Percentiles rank a stretch among this genome's conserved stretches.
Evolutionary conservation across 2,329 filamentous ascomycete species (phyloP).

Genomic region (Venturia nashicola): DNA sequence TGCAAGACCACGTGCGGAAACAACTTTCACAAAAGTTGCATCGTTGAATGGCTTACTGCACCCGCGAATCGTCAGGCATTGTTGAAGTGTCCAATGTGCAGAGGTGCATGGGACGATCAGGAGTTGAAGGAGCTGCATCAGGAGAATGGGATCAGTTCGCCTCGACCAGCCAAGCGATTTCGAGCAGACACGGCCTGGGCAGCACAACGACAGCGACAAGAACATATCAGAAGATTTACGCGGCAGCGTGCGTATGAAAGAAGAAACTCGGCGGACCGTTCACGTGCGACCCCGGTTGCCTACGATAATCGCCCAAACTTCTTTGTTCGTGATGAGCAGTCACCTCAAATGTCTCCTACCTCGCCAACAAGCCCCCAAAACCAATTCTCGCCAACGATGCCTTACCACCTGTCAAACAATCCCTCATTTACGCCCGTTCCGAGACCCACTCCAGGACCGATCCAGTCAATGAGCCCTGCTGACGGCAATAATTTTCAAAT

Average conservation of each 20-base stretch:
- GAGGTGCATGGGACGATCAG: slow-evolving; percentile 5
- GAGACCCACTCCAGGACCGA: background rate
- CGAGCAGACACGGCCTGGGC: background rate
- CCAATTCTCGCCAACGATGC: background rate
- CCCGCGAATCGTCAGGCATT: background rate
- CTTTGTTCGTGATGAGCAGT: background rate
- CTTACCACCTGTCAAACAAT: background rate
- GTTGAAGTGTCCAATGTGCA: slow-evolving; percentile 6
- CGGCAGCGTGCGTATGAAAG: background rate
- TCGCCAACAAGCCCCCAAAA: background rate
- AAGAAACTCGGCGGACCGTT: background rate
- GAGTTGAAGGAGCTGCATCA: slow-evolving; percentile 2
- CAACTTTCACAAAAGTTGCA: slow-evolving; percentile 47
- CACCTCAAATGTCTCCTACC: background rate
- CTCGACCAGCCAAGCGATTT: background rate
- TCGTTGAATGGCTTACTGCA: slow-evolving; percentile 35
- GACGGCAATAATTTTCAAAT: background rate
- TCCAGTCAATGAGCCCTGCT: background rate
- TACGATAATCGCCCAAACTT: background rate
- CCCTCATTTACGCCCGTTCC: background rate
- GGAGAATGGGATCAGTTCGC: slow-evolving; percentile 7
- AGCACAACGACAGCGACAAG: background rate
- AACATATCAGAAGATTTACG: background rate
- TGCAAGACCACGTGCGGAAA: slow-evolving; percentile 52
- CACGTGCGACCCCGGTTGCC: background rate